phyloP scores from a whole-genome alignment of 352 stramenopile genomes.

The Pythium brassicae region DNA sequence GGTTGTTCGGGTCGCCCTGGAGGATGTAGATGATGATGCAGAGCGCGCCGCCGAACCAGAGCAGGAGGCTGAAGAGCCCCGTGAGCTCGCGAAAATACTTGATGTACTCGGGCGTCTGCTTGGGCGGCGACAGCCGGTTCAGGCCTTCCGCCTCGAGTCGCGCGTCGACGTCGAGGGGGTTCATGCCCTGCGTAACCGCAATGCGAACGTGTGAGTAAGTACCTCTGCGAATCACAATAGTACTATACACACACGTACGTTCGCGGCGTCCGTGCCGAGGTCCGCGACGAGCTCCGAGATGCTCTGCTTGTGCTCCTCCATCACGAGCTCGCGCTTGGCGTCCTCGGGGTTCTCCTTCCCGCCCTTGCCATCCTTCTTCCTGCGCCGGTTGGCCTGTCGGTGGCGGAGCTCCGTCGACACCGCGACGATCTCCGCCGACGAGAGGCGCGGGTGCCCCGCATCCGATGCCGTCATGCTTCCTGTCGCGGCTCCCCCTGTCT shows the following conservation, averaged over 20 bases:
- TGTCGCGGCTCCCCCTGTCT: too few species aligned
- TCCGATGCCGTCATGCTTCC: constrained; percentile 18
- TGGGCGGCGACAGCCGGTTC: constrained; percentile 65
- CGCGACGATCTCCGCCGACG: constrained; percentile 80
- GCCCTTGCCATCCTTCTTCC: constrained; percentile 47
- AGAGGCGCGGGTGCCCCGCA: constrained; percentile 40
- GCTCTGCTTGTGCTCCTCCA: constrained; percentile 78
- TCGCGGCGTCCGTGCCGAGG: constrained; percentile 41
- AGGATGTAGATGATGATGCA: constrained; percentile 64
- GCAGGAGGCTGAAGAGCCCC: constrained; percentile 63
- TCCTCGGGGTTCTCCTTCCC: constrained; percentile 55
- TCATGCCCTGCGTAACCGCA: constrained; percentile 45
- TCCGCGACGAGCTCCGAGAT: constrained; percentile 62
- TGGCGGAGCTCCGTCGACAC: constrained; percentile 78
- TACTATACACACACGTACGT: constrained; percentile 30
- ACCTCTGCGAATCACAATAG: too few species aligned
- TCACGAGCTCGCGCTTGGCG: constrained; percentile 76
- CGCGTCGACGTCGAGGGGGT: constrained; percentile 43
- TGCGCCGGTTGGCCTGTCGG: constrained; percentile 44
- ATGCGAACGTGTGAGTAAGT: too few species aligned
- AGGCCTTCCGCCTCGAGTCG: constrained; percentile 54
- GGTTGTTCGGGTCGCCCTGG: constrained; percentile 66
- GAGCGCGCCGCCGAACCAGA: constrained; percentile 58
- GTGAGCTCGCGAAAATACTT: constrained; percentile 75
- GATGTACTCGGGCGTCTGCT: constrained; percentile 67